Percentiles rank a stretch among this genome's conserved stretches.
phyloP scores from a whole-genome alignment of 1,284 basidiomycete species.

The Leccinum huronense region DNA sequence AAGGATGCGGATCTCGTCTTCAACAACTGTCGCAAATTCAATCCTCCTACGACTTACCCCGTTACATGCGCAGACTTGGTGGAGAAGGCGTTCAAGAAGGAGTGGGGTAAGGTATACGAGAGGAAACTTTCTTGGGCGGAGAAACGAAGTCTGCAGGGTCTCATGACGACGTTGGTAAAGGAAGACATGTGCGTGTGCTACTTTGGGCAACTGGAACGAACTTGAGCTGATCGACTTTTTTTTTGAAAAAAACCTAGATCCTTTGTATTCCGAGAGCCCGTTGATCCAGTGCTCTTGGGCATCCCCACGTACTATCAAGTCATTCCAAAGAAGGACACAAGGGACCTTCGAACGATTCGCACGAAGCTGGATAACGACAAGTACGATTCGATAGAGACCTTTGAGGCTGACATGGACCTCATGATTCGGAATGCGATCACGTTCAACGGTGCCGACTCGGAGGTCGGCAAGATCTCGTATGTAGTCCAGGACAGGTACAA shows the following conservation, averaged over 20 bases:
- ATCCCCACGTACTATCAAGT: slow-evolving; percentile 85
- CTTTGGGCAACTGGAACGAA: neutral
- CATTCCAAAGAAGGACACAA: slow-evolving; percentile 80
- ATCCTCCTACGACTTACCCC: slow-evolving; percentile 78
- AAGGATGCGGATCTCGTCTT: slow-evolving; percentile 85
- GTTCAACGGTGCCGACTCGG: slow-evolving; percentile 82
- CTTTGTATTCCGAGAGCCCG: slow-evolving; percentile 82
- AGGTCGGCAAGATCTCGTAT: slow-evolving; percentile 66
- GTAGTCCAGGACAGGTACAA: slow-evolving; percentile 48
- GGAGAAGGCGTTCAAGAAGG: slow-evolving; percentile 77
- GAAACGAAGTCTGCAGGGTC: slow-evolving; percentile 73
- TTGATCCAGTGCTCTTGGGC: slow-evolving; percentile 71
- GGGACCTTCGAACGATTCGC: slow-evolving; percentile 84
- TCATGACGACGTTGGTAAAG: slow-evolving; percentile 72
- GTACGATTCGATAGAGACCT: slow-evolving; percentile 73
- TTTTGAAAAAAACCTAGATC: slow-evolving; percentile 43
- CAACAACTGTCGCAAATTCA: slow-evolving; percentile 87
- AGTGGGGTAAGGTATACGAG: slow-evolving; percentile 82
- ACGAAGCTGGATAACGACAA: slow-evolving; percentile 80
- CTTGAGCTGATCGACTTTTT: neutral
- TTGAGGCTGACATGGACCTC: slow-evolving; percentile 80
- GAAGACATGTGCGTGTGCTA: slow-evolving; percentile 62
- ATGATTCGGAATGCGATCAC: slow-evolving; percentile 85
- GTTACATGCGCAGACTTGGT: slow-evolving; percentile 69
- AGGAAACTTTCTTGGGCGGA: slow-evolving; percentile 77